These are phyloP conservation scores for Penium margaritaceum DNA, from an alignment of 139 green algal genomes.

Conservation along the genomic window DNA sequence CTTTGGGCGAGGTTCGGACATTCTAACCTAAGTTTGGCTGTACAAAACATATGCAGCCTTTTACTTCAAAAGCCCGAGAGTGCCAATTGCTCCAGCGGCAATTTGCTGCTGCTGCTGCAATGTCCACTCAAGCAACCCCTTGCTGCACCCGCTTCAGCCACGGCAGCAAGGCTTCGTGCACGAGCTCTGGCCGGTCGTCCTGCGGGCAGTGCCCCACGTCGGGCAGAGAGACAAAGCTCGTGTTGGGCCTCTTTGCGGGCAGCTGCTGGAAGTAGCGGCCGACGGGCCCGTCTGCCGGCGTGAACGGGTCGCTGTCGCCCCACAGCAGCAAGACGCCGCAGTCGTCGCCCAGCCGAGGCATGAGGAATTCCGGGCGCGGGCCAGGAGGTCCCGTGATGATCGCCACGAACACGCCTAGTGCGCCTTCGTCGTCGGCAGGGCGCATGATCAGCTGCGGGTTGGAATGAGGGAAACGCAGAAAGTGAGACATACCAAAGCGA, in stretches of 20 bases:
- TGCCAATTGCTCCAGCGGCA: too few relatives aligned
- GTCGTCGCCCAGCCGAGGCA: constrained; percentile 51
- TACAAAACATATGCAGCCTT: too few relatives aligned
- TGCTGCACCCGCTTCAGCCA: too few relatives aligned
- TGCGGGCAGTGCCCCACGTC: constrained; percentile 65
- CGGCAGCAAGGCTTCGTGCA: constrained; percentile 36
- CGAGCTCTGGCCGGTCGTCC: constrained; percentile 43
- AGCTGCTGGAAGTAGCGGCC: constrained; percentile 68
- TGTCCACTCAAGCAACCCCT: too few relatives aligned
- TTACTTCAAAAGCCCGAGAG: too few relatives aligned
- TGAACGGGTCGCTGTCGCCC: constrained; percentile 78
- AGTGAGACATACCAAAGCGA: too few relatives aligned
- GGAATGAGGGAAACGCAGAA: too few relatives aligned
- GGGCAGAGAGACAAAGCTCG: constrained; percentile 46
- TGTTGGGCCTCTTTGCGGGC: constrained; percentile 8
- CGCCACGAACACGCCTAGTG: constrained; percentile 76
- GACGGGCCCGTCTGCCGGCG: constrained; percentile 75
- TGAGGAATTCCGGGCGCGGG: constrained; percentile 68
- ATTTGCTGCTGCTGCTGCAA: too few relatives aligned
- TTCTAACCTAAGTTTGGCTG: too few relatives aligned
- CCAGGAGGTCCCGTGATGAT: constrained; percentile 79
- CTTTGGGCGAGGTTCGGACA: too few relatives aligned
- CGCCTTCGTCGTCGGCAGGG: constrained; percentile 58
- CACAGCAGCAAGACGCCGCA: constrained; percentile 77
- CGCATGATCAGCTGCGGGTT: constrained; percentile 39